These are phyloP conservation scores for Passiflora organensis DNA, from an alignment of 345 rosid species.

Conservation along the genomic window DNA sequence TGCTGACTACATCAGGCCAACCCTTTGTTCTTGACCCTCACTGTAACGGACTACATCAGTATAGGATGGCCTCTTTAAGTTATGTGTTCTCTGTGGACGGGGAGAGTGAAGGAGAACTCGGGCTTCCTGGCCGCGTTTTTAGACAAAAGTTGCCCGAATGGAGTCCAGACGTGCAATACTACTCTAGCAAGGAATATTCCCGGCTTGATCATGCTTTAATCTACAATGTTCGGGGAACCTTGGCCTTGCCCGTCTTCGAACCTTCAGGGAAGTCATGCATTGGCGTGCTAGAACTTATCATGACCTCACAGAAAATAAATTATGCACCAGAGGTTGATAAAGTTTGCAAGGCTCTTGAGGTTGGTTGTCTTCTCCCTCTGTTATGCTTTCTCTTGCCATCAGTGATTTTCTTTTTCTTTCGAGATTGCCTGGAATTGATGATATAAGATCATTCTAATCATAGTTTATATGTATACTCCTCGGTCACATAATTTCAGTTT, in stretches of 20 bases:
- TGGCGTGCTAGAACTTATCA: constrained; percentile 81
- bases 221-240: constrained; percentile 70
- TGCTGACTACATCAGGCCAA: constrained; percentile 82
- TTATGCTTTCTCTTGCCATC: not conserved
- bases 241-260: constrained; percentile 93
- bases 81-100: constrained; percentile 74
- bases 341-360: constrained; percentile 99
- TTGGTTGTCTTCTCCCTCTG: constrained; percentile 34
- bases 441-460: not conserved
- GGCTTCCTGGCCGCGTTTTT: constrained; percentile 97
- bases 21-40: constrained; percentile 80
- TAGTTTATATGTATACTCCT: constrained; percentile 17
- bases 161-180: constrained; percentile 93
- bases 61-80: constrained; percentile 75
- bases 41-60: constrained; percentile 70
- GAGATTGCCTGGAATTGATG: constrained; percentile 28
- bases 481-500: constrained; percentile 37
- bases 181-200: constrained; percentile 68
- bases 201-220: constrained; percentile 73
- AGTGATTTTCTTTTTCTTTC: constrained; percentile 20
- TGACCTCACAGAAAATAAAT: constrained; percentile 81
- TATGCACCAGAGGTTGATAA: constrained; percentile 92
- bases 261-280: constrained; percentile 74
- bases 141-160: constrained; percentile 76
- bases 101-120: constrained; percentile 63